These are phyloP conservation scores for Toxicodendron radicans DNA, from an alignment of 345 rosid genomes.

Conservation along the genomic window DNA sequence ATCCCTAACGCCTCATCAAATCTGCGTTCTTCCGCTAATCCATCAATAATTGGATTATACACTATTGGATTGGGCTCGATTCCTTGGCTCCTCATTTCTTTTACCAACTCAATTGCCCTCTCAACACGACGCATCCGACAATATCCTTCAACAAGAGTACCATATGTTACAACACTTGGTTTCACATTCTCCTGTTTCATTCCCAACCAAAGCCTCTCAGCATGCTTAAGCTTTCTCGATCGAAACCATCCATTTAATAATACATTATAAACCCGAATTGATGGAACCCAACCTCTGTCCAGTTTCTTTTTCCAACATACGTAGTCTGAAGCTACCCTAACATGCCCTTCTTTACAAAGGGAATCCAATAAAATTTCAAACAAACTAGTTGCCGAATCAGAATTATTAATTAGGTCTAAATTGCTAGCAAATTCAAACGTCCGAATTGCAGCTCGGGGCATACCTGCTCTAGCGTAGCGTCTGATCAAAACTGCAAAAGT, in stretches of 20 bases:
- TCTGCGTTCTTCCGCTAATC: slow-evolving; percentile 70
- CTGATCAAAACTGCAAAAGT: slow-evolving; percentile 68
- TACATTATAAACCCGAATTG: slow-evolving; percentile 62
- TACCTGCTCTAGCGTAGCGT: slow-evolving; percentile 79
- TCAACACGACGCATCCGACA: slow-evolving; percentile 67
- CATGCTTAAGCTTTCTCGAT: slow-evolving; percentile 60
- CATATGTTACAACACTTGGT: slow-evolving; percentile 70
- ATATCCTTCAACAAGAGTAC: slow-evolving; percentile 82
- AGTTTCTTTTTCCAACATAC: slow-evolving; percentile 33
- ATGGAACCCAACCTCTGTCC: slow-evolving; percentile 52
- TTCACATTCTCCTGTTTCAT: slow-evolving; percentile 57
- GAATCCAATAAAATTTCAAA: slow-evolving; percentile 79
- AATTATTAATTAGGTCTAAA: slow-evolving; percentile 30
- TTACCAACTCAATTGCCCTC: slow-evolving; percentile 61
- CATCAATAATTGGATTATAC: slow-evolving; percentile 75
- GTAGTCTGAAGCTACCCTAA: slow-evolving; percentile 56
- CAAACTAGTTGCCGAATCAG: slow-evolving; percentile 39
- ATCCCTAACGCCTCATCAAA: slow-evolving; percentile 65
- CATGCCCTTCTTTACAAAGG: slow-evolving; percentile 76
- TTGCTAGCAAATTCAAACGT: slow-evolving; percentile 63
- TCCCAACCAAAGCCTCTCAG: slow-evolving; percentile 69
- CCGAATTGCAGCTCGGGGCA: slow-evolving; percentile 60
- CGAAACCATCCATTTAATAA: slow-evolving; percentile 85
- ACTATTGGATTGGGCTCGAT: slow-evolving; percentile 56
- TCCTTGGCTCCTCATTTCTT: slow-evolving; percentile 66